Conservation (phyloP, 164 flowering plant genomes). For the Liquidambar formosana region DNA sequence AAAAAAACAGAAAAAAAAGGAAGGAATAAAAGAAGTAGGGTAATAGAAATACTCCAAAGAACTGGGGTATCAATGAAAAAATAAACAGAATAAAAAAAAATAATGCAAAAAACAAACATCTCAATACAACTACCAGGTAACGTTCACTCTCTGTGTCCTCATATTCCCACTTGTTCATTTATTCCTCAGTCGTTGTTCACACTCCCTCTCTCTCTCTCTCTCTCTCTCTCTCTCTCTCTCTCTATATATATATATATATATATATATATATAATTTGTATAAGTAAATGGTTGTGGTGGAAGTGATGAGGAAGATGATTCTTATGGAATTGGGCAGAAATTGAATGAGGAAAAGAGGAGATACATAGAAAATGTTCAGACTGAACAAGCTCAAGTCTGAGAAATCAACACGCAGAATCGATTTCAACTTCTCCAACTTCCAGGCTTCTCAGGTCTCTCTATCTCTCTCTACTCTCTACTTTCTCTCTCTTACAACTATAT, state of each 20-base stretch:
- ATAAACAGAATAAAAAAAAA: too few relatives aligned
- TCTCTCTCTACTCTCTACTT: not conserved
- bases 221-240: conserved; percentile 11
- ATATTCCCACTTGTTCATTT: not conserved
- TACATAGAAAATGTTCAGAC: conserved; percentile 22
- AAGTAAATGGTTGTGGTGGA: not conserved
- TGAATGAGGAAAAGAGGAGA: conserved; percentile 4
- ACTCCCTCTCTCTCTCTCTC: not conserved
- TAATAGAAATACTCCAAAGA: too few relatives aligned
- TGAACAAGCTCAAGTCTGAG: conserved; percentile 15
- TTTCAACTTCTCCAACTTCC: conserved; percentile 28
- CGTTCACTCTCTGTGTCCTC: not conserved
- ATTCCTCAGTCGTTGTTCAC: not conserved
- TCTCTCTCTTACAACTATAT: too few relatives aligned
- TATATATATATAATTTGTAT: too few relatives aligned
- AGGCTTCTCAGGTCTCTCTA: conserved; percentile 26
- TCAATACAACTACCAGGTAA: not conserved
- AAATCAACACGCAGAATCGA: conserved; percentile 21
- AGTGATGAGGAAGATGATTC: not conserved
- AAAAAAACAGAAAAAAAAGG: too few relatives aligned
- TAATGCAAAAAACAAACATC: not conserved
- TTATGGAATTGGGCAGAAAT: not conserved
- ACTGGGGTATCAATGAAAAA: too few relatives aligned
- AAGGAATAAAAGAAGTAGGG: too few relatives aligned
- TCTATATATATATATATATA: not conserved